Percentiles rank a stretch among this genome's conserved stretches.
Conservation (phyloP, 1,139 yeast genomes). For the Lodderomyces metapsilosis region DNA sequence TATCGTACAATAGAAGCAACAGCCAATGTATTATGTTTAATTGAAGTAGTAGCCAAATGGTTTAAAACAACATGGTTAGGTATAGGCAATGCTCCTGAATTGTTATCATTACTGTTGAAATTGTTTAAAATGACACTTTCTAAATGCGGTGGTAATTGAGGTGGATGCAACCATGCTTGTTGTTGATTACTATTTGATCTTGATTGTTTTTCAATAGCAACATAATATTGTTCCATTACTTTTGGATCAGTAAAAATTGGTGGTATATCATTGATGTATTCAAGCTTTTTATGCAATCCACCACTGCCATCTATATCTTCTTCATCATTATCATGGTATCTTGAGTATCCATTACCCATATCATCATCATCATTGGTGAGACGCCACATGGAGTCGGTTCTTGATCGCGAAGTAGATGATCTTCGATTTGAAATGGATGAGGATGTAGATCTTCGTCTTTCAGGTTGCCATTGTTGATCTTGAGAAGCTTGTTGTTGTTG, state of each 20-base stretch:
- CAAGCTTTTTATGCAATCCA: conserved; percentile 19
- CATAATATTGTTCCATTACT: conserved; percentile 60
- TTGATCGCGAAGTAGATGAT: conserved; percentile 29
- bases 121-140: conserved; percentile 48
- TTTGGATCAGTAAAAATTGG: conserved; percentile 83
- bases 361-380: conserved; percentile 68
- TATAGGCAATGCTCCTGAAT: conserved; percentile 50
- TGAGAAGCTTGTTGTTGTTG: conserved; percentile 2
- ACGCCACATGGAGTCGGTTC: conserved; percentile 55
- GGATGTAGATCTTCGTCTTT: conserved; percentile 2
- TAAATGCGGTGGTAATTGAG: conserved; percentile 52
- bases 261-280: conserved; percentile 74
- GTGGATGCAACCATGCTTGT: conserved; percentile 67
- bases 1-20: conserved; percentile 50
- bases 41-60: conserved; percentile 50
- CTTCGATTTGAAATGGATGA: conserved; percentile 17
- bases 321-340: conserved; percentile 56
- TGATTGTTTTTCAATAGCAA: conserved; percentile 70
- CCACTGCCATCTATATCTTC: conserved; percentile 14
- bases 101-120: conserved; percentile 46
- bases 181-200: conserved; percentile 59
- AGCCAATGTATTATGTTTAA: conserved; percentile 48
- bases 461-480: conserved; percentile 11
- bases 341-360: conserved; percentile 76
- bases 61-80: conserved; percentile 47